Base-by-base conservation (phyloP, 495 filamentous ascomycete species). In the Amniculicola lignicola region DNA sequence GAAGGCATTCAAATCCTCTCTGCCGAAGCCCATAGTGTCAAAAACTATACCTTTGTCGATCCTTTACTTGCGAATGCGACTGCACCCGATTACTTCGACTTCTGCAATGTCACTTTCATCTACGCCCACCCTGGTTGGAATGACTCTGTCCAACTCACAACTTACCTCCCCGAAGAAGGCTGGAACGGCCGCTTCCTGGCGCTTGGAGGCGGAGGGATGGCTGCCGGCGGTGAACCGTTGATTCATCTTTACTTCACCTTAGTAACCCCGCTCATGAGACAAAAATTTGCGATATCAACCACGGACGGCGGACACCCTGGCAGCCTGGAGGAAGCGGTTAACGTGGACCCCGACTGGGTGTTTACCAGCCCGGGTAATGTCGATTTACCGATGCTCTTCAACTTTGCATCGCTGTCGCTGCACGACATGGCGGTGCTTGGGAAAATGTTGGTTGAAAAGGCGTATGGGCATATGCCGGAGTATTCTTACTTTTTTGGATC, bases 41-140 rank as follows among this genome's bases (percentile, higher is more conserved):
- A n/a, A n/a, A n/a, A n/a, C n/a, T n/a, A n/a, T n/a, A n/a, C n/a
- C n/a, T n/a, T n/a, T n/a, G n/a, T n/a, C n/a, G n/a, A n/a, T n/a
- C n/a, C n/a, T n/a, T n/a, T n/a, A n/a, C n/a, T n/a, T n/a, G n/a
- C n/a, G n/a, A n/a, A n/a, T n/a, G n/a, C n/a, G n/a, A n/a, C n/a
- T n/a, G n/a, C n/a, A n/a, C n/a, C n/a, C n/a, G n/a, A n/a, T n/a
- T n/a, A 38, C 36, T 37, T 64, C 53, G 64, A 67, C 41, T 76
- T 76, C 57, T 77, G 75, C 58, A 76, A 78, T 51, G 57, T 78
- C 33, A 77, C 72, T 2, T 54, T 77, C 24, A 65, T 66, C 4
- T 74, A 77, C 56, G 75, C 75, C 2, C 74, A 77, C 60, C 67
- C 70, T 0, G 71, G 66, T 1, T 46, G 61, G 27, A 62, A 70